Percentiles rank a stretch among this genome's conserved stretches.
Conservation (phyloP, 2,329 filamentous ascomycete species). For the Fusarium verticillioides region DNA sequence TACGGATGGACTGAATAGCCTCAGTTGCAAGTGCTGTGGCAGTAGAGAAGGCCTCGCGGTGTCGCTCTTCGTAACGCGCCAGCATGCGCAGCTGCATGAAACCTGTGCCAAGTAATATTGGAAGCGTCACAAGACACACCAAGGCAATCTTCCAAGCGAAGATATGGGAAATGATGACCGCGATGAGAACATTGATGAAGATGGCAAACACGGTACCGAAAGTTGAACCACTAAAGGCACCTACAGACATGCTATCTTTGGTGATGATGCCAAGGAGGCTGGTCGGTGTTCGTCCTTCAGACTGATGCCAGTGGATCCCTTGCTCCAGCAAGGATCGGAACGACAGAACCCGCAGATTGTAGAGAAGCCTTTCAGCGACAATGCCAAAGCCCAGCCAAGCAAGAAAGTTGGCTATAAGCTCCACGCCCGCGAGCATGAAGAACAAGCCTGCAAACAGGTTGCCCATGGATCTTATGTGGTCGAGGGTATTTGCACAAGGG, state of each 20-base stretch:
- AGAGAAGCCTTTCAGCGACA: conserved; percentile 63
- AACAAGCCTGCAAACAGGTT: conserved; percentile 66
- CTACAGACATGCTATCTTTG: background rate
- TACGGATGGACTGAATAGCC: background rate
- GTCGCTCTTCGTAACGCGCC: background rate
- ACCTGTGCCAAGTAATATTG: background rate
- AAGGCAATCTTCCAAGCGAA: background rate
- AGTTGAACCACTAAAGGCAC: background rate
- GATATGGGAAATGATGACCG: background rate
- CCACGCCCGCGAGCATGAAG: conserved; percentile 61
- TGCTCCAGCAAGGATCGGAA: background rate
- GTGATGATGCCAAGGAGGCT: background rate
- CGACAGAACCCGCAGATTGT: background rate
- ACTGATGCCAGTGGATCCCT: background rate
- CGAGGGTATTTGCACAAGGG: conserved; percentile 54
- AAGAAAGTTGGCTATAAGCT: conserved; percentile 63
- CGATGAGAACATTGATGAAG: background rate
- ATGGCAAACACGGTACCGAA: background rate
- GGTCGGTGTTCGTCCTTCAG: background rate
- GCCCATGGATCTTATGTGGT: conserved; percentile 50
- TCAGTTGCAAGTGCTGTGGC: background rate
- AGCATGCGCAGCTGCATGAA: background rate
- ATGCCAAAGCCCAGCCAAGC: conserved; percentile 62
- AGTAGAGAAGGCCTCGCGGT: background rate
- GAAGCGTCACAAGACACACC: background rate